Base-by-base conservation (phyloP, 106 monocot species). In the Dendrobium officinale region DNA sequence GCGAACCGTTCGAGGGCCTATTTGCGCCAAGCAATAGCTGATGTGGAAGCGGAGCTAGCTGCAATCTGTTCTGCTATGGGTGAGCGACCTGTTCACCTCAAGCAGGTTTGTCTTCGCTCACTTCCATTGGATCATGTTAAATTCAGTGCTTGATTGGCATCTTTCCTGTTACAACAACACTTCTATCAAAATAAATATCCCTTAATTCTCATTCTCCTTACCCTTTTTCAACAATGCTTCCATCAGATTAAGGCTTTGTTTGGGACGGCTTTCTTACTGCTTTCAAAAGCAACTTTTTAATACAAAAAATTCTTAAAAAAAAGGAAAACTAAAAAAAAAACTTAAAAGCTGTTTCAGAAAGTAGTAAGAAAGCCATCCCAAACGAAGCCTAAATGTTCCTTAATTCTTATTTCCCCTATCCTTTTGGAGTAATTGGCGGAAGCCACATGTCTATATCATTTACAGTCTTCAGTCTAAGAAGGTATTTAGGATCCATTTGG, bases 1-100 rank as follows among this genome's bases (percentile, higher is more conserved):
- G 88, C 84, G 1, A 90, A 87, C 77, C 86, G 42, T 4, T 84
- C 78, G n/a, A 85, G 91, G 77, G 93, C 82, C 77, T 77, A 87
- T 76, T 85, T 93, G 20, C 82, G 81, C 42, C 85, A 84, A 83
- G 87, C 86, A 2, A 91, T 93, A 81, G 91, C 89, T 84, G 93
- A 93, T 81, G 72, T 79, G 61, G 87, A 91, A 73, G 87, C 89
- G 43, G 89, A 93, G 75, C 76, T 91, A 58, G 87, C 85, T 5
- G 75, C 86, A 26, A 89, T 91, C 18, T 91, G 89, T 77, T 91
- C 93, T 70, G 75, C 82, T 67, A 64, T 91, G 82, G 89, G 89
- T n/a, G 89, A 91, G 55, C 80, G 83, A 20, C 77, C 86, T 4
- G 77, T 91, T 31, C 84, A 79, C 74, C 76, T 85, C 20, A 81